phyloP scores from a whole-genome alignment of 257 asterid genomes.

The Salvia splendens region DNA sequence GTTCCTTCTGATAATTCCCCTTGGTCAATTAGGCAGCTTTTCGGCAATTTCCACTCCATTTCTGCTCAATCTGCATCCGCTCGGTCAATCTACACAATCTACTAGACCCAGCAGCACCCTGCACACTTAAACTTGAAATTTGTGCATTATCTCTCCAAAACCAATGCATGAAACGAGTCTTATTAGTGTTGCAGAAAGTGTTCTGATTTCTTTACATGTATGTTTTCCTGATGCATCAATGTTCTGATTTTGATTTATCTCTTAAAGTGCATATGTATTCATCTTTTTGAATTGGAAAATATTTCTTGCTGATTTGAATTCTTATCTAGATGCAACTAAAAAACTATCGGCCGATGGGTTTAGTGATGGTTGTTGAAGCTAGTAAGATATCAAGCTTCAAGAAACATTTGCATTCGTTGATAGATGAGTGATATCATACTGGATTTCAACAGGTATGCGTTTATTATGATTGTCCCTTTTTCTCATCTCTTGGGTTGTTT shows the following conservation, averaged over 20 bases:
- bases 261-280: neutral
- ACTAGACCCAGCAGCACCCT: too few relatives aligned
- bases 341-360: conserved; percentile 61
- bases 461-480: neutral
- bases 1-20: too few relatives aligned
- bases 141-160: too few relatives aligned
- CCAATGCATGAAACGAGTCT: too few relatives aligned
- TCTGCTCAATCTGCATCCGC: too few relatives aligned
- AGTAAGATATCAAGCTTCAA: conserved; percentile 56
- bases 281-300: neutral
- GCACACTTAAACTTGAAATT: too few relatives aligned
- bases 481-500: conserved; percentile 1
- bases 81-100: too few relatives aligned
- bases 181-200: too few relatives aligned
- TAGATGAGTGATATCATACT: conserved; percentile 49
- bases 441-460: conserved; percentile 28
- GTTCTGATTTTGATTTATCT: neutral
- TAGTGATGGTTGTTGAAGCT: conserved; percentile 83
- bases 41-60: too few relatives aligned
- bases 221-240: neutral
- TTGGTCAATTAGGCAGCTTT: too few relatives aligned
- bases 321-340: conserved; percentile 56
- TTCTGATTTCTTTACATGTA: neutral
- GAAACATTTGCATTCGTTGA: conserved; percentile 56
- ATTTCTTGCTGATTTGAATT: conserved; percentile 13